Percentiles rank a stretch among this genome's conserved stretches.
Conservation (phyloP, 2,329 filamentous ascomycete genomes). For the Magnaporthiopsis rhizophila region DNA sequence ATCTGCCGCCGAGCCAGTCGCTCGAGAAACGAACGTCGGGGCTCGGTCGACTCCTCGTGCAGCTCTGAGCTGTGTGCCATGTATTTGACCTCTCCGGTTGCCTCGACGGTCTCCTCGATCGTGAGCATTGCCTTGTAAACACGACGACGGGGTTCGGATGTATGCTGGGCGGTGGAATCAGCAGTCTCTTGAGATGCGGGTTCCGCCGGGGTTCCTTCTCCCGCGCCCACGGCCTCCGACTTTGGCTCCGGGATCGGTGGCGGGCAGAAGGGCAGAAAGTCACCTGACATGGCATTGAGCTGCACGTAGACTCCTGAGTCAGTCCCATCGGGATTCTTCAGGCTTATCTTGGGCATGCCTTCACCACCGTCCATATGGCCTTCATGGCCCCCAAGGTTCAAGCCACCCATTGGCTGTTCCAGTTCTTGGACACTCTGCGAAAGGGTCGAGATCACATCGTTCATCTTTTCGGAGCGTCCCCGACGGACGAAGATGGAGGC, state of each 20-base stretch:
- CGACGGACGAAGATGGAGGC: slow-evolving; percentile 69
- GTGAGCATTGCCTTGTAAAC: slow-evolving; percentile 58
- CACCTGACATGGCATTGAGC: slow-evolving; percentile 59
- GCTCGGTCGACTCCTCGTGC: slow-evolving; percentile 35
- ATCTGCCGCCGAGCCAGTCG: slow-evolving; percentile 60
- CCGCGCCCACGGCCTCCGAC: slow-evolving; percentile 22
- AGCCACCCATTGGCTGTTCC: slow-evolving; percentile 47
- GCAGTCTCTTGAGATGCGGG: slow-evolving; percentile 28
- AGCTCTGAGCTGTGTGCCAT: slow-evolving; percentile 53
- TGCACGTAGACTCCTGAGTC: slow-evolving; percentile 56
- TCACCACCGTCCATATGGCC: slow-evolving; percentile 35
- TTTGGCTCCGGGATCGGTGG: slow-evolving; percentile 67
- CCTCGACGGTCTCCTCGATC: slow-evolving; percentile 57
- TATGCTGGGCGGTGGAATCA: slow-evolving; percentile 15
- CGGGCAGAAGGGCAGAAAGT: slow-evolving; percentile 73
- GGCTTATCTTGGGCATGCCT: slow-evolving; percentile 40
- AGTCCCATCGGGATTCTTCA: slow-evolving; percentile 48
- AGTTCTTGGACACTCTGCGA: slow-evolving; percentile 50
- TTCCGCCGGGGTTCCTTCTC: slow-evolving; percentile 22
- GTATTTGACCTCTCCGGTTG: slow-evolving; percentile 52
- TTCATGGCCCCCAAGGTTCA: slow-evolving; percentile 33
- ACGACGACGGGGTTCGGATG: slow-evolving; percentile 36
- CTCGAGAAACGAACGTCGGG: slow-evolving; percentile 53
- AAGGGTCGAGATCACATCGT: slow-evolving; percentile 61
- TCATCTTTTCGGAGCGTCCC: slow-evolving; percentile 40